These are phyloP conservation scores for Obba rivulosa DNA, from an alignment of 768 basidiomycete species.

Conservation along the genomic window DNA sequence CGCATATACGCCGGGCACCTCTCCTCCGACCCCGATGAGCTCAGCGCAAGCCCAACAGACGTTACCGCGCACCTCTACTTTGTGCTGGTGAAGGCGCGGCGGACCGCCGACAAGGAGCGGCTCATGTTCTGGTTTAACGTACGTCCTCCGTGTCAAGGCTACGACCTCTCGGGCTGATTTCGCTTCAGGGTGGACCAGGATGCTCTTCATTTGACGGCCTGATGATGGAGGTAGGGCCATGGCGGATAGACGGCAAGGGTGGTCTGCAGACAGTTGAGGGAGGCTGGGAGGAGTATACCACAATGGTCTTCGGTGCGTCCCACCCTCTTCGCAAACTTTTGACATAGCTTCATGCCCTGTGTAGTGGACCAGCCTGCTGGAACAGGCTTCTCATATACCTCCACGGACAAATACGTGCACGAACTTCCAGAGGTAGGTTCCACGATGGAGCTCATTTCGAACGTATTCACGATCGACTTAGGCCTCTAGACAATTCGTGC, in stretches of 20 bases:
- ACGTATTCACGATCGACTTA: constrained; percentile 23
- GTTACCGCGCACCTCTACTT: constrained; percentile 82
- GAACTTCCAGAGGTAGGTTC: constrained; percentile 60
- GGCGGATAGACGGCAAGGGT: constrained; percentile 69
- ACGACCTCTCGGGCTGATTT: background rate
- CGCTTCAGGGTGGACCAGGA: constrained; percentile 97
- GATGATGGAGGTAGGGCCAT: constrained; percentile 98
- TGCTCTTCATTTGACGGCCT: constrained; percentile 97
- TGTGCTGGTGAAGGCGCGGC: constrained; percentile 81
- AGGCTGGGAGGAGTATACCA: constrained; percentile 97
- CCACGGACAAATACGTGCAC: constrained; percentile 80
- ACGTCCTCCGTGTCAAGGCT: constrained; percentile 23
- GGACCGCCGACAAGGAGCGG: constrained; percentile 84
- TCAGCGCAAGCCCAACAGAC: constrained; percentile 45
- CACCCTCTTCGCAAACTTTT: background rate
- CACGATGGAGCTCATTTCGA: background rate
- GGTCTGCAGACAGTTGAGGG: constrained; percentile 72
- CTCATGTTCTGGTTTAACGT: constrained; percentile 98
- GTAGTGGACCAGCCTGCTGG: constrained; percentile 97
- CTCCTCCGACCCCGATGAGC: constrained; percentile 64
- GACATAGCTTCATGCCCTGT: background rate
- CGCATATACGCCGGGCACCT: constrained; percentile 83
- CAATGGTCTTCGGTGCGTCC: constrained; percentile 83
- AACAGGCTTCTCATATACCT: constrained; percentile 88
- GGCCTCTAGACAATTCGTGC: constrained; percentile 73